Evolutionary conservation across 306 rosid species (phyloP).

Genomic region (Corylus avellana): DNA sequence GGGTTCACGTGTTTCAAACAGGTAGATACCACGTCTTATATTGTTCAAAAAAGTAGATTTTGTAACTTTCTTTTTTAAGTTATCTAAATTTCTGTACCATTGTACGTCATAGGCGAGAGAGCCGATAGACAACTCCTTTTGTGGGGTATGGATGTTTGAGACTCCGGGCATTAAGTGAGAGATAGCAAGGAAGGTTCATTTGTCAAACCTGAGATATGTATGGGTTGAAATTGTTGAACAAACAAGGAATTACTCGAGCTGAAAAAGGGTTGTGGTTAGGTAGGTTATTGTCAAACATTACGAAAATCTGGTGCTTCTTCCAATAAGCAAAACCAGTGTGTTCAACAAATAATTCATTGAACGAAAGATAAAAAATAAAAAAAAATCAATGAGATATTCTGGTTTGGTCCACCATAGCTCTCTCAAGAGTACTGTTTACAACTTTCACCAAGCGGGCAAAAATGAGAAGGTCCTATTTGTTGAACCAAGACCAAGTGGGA

Average conservation of each 20-base stretch:
- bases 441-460: no score
- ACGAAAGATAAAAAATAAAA: no score
- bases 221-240: neutral
- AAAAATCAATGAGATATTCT: no score
- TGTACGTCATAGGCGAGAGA: neutral
- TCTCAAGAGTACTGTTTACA: no score
- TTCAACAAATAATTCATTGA: neutral
- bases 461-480: neutral
- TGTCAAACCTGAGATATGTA: neutral
- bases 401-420: no score
- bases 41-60: no score
- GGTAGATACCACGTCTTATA: no score
- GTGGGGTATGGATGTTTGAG: neutral
- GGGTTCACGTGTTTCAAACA: no score
- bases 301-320: neutral
- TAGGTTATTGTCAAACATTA: slow-evolving; percentile 18
- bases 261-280: neutral
- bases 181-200: neutral
- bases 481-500: neutral
- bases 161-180: no score
- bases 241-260: neutral
- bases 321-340: no score
- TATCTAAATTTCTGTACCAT: no score
- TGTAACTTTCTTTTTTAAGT: no score
- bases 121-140: neutral